A percentile compares a stretch with the other conserved stretches of the same genome.
Evolutionary conservation across 2,329 filamentous ascomycete genomes (phyloP).

Genomic region (Cercospora nicotianae): DNA sequence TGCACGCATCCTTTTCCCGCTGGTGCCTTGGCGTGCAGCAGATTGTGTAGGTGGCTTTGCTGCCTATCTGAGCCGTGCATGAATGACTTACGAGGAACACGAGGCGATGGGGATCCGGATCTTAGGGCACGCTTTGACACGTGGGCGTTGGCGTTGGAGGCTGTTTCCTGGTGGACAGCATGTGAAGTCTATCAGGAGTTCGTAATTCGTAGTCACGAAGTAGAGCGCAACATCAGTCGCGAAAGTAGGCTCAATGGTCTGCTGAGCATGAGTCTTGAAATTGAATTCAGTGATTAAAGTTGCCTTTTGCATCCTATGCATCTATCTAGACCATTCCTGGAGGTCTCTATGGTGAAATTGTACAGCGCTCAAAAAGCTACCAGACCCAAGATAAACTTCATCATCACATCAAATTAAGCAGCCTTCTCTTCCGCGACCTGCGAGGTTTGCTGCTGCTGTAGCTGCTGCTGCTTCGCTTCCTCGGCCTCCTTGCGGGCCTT

Average conservation of each 20-base stretch:
- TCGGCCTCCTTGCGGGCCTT: slow-evolving; percentile 48
- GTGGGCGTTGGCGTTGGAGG: not conserved
- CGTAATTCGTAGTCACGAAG: not conserved
- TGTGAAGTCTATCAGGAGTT: not conserved
- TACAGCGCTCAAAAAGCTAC: not conserved
- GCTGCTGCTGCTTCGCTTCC: slow-evolving; percentile 15
- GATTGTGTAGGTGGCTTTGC: not conserved
- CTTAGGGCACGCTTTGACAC: not conserved
- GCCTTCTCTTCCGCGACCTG: not conserved
- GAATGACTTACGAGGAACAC: not conserved
- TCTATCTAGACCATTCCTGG: not conserved
- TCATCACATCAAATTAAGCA: not conserved
- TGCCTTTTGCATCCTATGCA: not conserved
- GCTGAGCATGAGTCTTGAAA: not conserved
- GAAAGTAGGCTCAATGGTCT: not conserved
- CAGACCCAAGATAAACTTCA: not conserved
- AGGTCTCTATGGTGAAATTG: not conserved
- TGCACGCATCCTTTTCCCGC: not conserved
- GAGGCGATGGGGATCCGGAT: not conserved
- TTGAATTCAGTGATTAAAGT: not conserved
- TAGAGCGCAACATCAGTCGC: not conserved
- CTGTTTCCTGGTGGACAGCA: not conserved
- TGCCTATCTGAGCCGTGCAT: not conserved
- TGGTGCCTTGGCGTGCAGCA: not conserved
- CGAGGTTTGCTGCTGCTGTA: not conserved